Conservation (phyloP, 2,329 filamentous ascomycete genomes). For the Cordyceps cateniannulata region DNA sequence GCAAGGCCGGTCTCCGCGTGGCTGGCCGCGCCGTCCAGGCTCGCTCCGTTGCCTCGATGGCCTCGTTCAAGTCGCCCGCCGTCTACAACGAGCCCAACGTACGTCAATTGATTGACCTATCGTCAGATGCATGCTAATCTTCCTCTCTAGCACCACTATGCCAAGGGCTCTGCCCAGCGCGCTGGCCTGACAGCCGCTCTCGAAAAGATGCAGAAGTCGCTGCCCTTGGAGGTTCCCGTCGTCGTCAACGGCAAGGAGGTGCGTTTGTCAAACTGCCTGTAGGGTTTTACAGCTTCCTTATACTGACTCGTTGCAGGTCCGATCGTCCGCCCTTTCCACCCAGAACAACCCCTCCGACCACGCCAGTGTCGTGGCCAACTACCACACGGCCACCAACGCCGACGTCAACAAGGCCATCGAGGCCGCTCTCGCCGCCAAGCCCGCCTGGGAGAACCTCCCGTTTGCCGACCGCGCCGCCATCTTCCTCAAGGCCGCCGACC, state of each 20-base stretch:
- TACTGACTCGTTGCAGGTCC: constrained; percentile 45
- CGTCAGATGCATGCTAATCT: background rate
- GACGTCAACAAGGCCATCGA: constrained; percentile 78
- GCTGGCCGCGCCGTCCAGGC: constrained; percentile 23
- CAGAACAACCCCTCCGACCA: constrained; percentile 84
- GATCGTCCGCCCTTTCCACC: constrained; percentile 55
- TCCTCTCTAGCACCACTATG: constrained; percentile 71
- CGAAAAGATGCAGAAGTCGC: constrained; percentile 59
- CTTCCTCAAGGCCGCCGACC: constrained; percentile 92
- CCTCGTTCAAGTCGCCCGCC: constrained; percentile 79
- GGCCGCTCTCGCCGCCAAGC: constrained; percentile 77
- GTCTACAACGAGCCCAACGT: constrained; percentile 96
- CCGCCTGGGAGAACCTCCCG: constrained; percentile 76
- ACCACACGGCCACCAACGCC: constrained; percentile 70
- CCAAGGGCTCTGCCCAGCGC: constrained; percentile 74
- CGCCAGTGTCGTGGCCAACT: constrained; percentile 67
- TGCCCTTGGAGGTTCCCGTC: constrained; percentile 72
- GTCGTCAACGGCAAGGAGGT: constrained; percentile 79
- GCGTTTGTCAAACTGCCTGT: constrained; percentile 21
- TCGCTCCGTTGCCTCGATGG: constrained; percentile 52
- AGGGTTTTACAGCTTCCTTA: background rate
- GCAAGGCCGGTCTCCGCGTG: constrained; percentile 26
- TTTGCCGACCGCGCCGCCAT: constrained; percentile 88
- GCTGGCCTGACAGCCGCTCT: constrained; percentile 70
- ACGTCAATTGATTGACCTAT: constrained; percentile 30